These are phyloP conservation scores for Westerdykella sp. DNA, from an alignment of 2,329 filamentous ascomycete species.

Conservation along the genomic window DNA sequence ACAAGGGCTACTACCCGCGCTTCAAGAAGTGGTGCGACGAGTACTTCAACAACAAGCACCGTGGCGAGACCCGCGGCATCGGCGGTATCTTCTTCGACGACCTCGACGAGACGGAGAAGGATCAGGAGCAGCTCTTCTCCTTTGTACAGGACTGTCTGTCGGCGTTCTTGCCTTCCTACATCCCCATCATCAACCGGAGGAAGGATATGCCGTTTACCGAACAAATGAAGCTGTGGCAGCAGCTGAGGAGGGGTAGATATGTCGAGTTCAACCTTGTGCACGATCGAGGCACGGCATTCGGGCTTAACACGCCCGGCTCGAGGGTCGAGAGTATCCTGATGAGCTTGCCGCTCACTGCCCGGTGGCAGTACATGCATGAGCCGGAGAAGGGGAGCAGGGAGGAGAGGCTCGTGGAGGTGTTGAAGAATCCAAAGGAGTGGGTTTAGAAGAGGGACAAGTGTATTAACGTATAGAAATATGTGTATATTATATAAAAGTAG, in stretches of 20 bases:
- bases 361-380: constrained; percentile 94
- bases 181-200: constrained; percentile 79
- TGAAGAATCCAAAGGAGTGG: constrained; percentile 59
- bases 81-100: constrained; percentile 99
- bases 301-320: constrained; percentile 83
- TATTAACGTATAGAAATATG: no score
- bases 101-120: constrained; percentile 77
- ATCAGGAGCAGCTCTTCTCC: constrained; percentile 81
- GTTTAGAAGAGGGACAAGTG: constrained; percentile 19
- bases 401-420: constrained; percentile 68
- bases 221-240: constrained; percentile 92
- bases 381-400: constrained; percentile 70
- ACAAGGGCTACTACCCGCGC: constrained; percentile 81
- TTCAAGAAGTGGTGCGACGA: constrained; percentile 99
- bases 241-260: constrained; percentile 86
- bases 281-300: constrained; percentile 90
- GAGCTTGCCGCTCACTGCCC: constrained; percentile 87
- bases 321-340: constrained; percentile 95
- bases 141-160: constrained; percentile 81
- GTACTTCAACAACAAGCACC: constrained; percentile 93
- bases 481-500: no score
- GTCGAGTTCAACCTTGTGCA: constrained; percentile 98
- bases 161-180: constrained; percentile 82
- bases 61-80: constrained; percentile 76
- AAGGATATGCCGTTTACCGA: constrained; percentile 89